Evolutionary conservation across 2,329 filamentous ascomycete genomes (phyloP).

Genomic region (Aspergillus ochraceus): DNA sequence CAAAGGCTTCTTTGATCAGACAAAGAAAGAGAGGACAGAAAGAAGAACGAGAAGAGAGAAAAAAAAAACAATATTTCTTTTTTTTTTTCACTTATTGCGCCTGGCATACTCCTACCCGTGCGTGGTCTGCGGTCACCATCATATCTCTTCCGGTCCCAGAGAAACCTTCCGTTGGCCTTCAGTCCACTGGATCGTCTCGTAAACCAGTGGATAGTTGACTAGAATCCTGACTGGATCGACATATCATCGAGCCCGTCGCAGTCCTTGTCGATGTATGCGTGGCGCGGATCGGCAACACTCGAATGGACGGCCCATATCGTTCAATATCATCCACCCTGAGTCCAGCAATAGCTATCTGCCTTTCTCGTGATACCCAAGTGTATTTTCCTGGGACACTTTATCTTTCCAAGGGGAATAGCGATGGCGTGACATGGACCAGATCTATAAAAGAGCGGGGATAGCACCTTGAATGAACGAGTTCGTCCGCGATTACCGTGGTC

Average conservation of each 20-base stretch:
- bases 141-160: slow-evolving; percentile 21
- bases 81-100: slow-evolving; percentile 36
- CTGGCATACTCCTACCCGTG: slow-evolving; percentile 32
- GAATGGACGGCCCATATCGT: neutral
- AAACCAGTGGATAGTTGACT: slow-evolving; percentile 28
- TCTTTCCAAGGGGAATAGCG: neutral
- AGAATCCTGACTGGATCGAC: slow-evolving; percentile 15
- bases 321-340: neutral
- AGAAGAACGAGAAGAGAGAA: neutral
- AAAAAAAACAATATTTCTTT: neutral
- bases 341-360: neutral
- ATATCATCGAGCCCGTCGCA: slow-evolving; percentile 5
- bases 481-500: neutral
- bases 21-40: slow-evolving; percentile 31
- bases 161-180: slow-evolving; percentile 12
- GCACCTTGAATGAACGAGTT: neutral
- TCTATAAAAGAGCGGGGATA: neutral
- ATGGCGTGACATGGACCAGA: neutral
- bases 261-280: slow-evolving; percentile 16
- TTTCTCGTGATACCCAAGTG: neutral
- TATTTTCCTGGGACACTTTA: neutral
- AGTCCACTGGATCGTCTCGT: slow-evolving; percentile 27
- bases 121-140: slow-evolving; percentile 21
- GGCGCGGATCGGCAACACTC: slow-evolving; percentile 4
- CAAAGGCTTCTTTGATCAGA: slow-evolving; percentile 39